Conservation (phyloP, 805 yeast genomes). For the Naumovozyma castellii region DNA sequence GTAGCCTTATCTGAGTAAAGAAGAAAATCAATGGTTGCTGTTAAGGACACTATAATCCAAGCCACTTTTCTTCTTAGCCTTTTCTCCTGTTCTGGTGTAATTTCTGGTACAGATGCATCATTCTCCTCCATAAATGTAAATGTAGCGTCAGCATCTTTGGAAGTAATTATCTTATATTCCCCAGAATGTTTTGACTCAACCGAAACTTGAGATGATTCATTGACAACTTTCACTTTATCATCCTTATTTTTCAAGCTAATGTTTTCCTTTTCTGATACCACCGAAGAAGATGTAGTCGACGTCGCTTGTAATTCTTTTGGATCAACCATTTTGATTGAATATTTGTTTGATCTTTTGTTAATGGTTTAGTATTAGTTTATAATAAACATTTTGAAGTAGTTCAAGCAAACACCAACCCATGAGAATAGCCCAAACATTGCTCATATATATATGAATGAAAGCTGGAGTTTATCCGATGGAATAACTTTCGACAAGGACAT, state of each 20-base stretch:
- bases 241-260: background rate
- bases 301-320: too few relatives aligned
- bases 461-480: too few relatives aligned
- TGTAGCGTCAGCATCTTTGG: slow-evolving; percentile 35
- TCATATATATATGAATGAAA: too few relatives aligned
- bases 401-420: too few relatives aligned
- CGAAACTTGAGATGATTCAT: background rate
- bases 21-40: slow-evolving; percentile 34
- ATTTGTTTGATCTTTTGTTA: too few relatives aligned
- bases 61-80: slow-evolving; percentile 32
- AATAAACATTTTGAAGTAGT: too few relatives aligned
- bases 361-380: too few relatives aligned
- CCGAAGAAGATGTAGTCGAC: too few relatives aligned
- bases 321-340: too few relatives aligned
- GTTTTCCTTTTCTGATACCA: too few relatives aligned
- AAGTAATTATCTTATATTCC: slow-evolving; percentile 19
- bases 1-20: slow-evolving; percentile 46
- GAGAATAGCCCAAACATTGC: too few relatives aligned
- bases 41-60: slow-evolving; percentile 31
- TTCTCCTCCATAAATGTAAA: slow-evolving; percentile 30
- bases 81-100: slow-evolving; percentile 36
- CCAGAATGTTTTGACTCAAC: background rate
- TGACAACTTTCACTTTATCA: background rate
- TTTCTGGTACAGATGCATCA: slow-evolving; percentile 30
- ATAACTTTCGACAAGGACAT: too few relatives aligned